Conservation (phyloP, 2,329 filamentous ascomycete species). For the Beauveria sp. region DNA sequence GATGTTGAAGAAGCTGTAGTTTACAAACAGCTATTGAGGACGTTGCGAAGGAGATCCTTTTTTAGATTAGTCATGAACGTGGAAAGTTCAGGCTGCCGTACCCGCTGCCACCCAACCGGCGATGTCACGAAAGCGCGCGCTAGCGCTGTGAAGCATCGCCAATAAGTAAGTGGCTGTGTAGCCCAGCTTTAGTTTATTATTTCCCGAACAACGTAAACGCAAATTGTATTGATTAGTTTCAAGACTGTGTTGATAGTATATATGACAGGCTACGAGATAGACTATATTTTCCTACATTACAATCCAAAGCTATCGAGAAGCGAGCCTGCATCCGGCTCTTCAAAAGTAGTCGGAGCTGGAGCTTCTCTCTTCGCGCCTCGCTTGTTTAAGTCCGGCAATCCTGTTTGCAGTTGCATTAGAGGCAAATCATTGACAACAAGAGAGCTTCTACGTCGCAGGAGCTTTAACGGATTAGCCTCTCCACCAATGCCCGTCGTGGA, state of each 20-base stretch:
- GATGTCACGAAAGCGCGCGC: no score
- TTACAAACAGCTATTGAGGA: neutral
- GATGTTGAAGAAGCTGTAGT: neutral
- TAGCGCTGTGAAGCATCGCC: no score
- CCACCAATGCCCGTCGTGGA: constrained; percentile 31
- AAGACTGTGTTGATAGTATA: neutral
- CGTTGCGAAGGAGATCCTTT: neutral
- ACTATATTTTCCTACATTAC: constrained; percentile 29
- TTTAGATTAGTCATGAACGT: constrained; percentile 2
- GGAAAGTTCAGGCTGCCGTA: neutral
- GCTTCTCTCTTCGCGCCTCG: constrained; percentile 34
- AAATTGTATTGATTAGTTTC: neutral
- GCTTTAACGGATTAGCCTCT: constrained; percentile 55
- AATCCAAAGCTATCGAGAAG: constrained; percentile 92
- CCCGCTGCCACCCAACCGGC: neutral
- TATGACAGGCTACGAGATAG: neutral
- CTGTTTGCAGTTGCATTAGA: constrained; percentile 31
- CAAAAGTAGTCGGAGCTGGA: constrained; percentile 67
- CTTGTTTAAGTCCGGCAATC: constrained; percentile 27
- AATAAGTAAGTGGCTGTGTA: no score
- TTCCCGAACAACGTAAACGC: no score
- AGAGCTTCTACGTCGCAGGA: constrained; percentile 65
- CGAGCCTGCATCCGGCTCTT: constrained; percentile 86
- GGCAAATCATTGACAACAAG: constrained; percentile 73
- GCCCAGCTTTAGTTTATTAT: no score